Percentiles rank a stretch among this genome's conserved stretches.
These are phyloP conservation scores for Naganishia friedmannii DNA, from an alignment of 768 basidiomycete species.

Conservation along the genomic window DNA sequence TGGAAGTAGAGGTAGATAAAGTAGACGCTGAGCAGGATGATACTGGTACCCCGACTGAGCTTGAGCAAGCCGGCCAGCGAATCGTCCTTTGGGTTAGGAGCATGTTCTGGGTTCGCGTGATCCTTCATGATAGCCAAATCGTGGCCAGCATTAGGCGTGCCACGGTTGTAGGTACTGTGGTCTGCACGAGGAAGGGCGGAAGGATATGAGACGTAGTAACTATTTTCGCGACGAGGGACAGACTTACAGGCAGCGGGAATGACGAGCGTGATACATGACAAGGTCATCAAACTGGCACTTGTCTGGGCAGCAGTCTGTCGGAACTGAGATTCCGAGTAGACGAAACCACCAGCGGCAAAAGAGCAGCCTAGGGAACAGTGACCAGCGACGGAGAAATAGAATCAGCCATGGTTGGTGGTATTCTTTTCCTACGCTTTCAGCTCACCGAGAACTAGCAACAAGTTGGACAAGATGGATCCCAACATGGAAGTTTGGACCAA, in stretches of 20 bases:
- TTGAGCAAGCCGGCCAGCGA: conserved; percentile 61
- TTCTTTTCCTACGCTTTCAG: conserved; percentile 68
- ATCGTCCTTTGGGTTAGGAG: conserved; percentile 42
- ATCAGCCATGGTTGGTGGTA: background rate
- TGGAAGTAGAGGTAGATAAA: conserved; percentile 63
- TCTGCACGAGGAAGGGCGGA: conserved; percentile 2
- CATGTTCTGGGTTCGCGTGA: conserved; percentile 31
- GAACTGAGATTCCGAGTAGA: conserved; percentile 68
- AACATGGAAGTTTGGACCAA: conserved; percentile 93
- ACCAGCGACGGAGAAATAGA: background rate
- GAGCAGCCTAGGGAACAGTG: background rate
- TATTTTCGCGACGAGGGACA: conserved; percentile 33
- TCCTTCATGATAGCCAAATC: conserved; percentile 32
- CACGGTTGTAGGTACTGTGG: conserved; percentile 41
- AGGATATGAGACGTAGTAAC: background rate
- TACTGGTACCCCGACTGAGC: conserved; percentile 76
- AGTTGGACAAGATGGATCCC: conserved; percentile 84
- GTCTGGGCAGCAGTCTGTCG: conserved; percentile 82
- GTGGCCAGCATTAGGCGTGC: background rate
- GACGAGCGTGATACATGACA: conserved; percentile 82
- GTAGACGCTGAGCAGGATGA: conserved; percentile 72
- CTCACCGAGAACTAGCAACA: conserved; percentile 83
- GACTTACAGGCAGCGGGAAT: conserved; percentile 78
- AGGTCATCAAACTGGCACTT: conserved; percentile 67
- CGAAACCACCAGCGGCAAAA: conserved; percentile 56